These are phyloP conservation scores for Tetrapisispora namnaoensis DNA, from an alignment of 805 yeast genomes.

Conservation along the genomic window DNA sequence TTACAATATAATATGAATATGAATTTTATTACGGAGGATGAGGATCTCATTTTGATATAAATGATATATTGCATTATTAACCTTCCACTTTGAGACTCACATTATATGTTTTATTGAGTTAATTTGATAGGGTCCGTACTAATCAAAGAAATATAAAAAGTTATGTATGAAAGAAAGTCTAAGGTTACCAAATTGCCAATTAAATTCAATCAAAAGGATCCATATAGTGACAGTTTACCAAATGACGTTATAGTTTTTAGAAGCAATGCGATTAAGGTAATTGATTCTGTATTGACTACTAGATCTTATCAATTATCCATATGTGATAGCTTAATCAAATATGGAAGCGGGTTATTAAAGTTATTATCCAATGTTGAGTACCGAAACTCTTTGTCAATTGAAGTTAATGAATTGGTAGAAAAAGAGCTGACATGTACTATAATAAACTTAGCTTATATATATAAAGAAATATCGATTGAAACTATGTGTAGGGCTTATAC, in stretches of 20 bases:
- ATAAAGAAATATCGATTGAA: conserved; percentile 16
- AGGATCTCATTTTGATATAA: no score
- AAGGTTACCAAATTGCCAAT: not conserved
- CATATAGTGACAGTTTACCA: not conserved
- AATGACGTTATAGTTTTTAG: not conserved
- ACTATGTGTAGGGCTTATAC: conserved; percentile 20
- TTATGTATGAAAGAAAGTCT: not conserved
- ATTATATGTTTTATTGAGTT: no score
- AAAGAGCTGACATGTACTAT: conserved; percentile 7
- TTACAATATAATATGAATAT: no score
- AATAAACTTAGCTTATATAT: conserved; percentile 15
- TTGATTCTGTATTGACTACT: not conserved
- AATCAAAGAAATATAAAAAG: not conserved
- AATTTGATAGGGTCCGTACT: no score
- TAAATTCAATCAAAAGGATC: not conserved
- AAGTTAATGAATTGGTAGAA: not conserved
- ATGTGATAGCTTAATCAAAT: conserved; percentile 6
- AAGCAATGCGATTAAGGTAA: not conserved
- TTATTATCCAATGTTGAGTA: not conserved
- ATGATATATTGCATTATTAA: no score
- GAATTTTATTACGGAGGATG: no score
- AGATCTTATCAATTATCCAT: not conserved
- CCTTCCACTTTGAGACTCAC: no score
- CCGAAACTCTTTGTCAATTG: not conserved
- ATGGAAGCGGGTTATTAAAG: conserved; percentile 3